phyloP scores from a whole-genome alignment of 2,329 filamentous ascomycete species.

The Cyanodermella asteris region DNA sequence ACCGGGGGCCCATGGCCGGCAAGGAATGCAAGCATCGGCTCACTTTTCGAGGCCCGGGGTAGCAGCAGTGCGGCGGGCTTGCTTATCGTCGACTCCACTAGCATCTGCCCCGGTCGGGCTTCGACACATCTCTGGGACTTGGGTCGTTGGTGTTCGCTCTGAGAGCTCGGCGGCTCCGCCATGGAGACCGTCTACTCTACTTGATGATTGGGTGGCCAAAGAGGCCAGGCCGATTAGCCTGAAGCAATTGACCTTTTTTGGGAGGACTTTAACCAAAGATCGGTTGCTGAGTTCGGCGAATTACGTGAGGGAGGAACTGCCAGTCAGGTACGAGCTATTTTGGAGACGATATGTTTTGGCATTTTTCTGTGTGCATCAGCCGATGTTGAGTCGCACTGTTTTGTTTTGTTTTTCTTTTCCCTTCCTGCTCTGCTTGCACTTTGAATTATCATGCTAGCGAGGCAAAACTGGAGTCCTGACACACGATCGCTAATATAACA shows the following conservation, averaged over 20 bases:
- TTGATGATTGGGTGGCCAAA: constrained; percentile 51
- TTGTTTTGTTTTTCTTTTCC: background rate
- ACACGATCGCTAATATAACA: background rate
- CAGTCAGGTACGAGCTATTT: constrained; percentile 40
- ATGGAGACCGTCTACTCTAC: constrained; percentile 7
- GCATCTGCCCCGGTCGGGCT: too few species aligned
- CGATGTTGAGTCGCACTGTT: too few species aligned
- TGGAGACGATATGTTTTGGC: too few species aligned
- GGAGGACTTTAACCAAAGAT: constrained; percentile 72
- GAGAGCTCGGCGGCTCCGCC: constrained; percentile 5
- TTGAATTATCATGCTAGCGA: too few species aligned
- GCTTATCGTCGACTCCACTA: too few species aligned
- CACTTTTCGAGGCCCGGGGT: too few species aligned
- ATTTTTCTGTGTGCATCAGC: too few species aligned
- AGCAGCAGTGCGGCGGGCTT: too few species aligned
- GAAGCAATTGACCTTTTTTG: constrained; percentile 92
- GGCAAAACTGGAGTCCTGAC: too few species aligned
- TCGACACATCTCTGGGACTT: background rate
- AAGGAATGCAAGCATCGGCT: too few species aligned
- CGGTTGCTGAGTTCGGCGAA: constrained; percentile 87
- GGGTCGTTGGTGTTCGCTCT: background rate
- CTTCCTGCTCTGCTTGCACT: too few species aligned
- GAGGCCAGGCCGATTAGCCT: constrained; percentile 90
- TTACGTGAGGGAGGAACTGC: constrained; percentile 88
- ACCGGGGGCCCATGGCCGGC: too few species aligned